Percentiles rank a stretch among this genome's conserved stretches.
Conservation (phyloP, 805 yeast genomes). For the Candida chilensis region DNA sequence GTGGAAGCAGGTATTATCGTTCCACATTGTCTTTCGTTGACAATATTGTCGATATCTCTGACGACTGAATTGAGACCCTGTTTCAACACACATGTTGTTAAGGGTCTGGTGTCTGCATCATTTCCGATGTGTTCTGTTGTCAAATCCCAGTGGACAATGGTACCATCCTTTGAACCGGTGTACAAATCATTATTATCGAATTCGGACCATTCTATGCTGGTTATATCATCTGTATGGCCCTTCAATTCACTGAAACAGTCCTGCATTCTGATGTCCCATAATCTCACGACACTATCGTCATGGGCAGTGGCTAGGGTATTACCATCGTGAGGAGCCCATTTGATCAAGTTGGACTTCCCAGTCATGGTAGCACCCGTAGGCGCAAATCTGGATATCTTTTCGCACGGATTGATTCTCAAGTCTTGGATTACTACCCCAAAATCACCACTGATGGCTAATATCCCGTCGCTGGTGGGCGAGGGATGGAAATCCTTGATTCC, state of each 20-base stretch:
- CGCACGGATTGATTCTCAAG: slow-evolving; percentile 45
- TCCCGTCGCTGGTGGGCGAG: slow-evolving; percentile 34
- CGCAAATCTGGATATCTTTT: slow-evolving; percentile 27
- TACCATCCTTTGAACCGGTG: slow-evolving; percentile 58
- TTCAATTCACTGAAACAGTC: slow-evolving; percentile 40
- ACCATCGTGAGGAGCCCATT: slow-evolving; percentile 58
- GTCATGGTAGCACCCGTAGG: slow-evolving; percentile 23
- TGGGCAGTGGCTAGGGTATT: slow-evolving; percentile 60
- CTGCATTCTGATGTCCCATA: slow-evolving; percentile 69
- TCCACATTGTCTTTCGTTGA: slow-evolving; percentile 46
- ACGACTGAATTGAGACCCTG: slow-evolving; percentile 35
- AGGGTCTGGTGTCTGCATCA: slow-evolving; percentile 5
- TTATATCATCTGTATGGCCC: slow-evolving; percentile 49
- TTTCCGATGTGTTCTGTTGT: slow-evolving; percentile 11
- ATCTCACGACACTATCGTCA: slow-evolving; percentile 41
- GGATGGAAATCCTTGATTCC: slow-evolving; percentile 46
- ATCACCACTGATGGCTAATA: slow-evolving; percentile 56
- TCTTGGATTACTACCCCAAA: slow-evolving; percentile 74
- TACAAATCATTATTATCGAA: slow-evolving; percentile 28
- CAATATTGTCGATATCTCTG: slow-evolving; percentile 21
- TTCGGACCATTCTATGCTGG: slow-evolving; percentile 50
- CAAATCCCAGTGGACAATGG: slow-evolving; percentile 60
- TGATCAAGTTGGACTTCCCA: slow-evolving; percentile 30
- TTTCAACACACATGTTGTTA: slow-evolving; percentile 28
- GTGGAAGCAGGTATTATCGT: slow-evolving; percentile 55